Evolutionary conservation across 495 filamentous ascomycete species (phyloP).

Genomic region (Staphylotrichum longicolle): DNA sequence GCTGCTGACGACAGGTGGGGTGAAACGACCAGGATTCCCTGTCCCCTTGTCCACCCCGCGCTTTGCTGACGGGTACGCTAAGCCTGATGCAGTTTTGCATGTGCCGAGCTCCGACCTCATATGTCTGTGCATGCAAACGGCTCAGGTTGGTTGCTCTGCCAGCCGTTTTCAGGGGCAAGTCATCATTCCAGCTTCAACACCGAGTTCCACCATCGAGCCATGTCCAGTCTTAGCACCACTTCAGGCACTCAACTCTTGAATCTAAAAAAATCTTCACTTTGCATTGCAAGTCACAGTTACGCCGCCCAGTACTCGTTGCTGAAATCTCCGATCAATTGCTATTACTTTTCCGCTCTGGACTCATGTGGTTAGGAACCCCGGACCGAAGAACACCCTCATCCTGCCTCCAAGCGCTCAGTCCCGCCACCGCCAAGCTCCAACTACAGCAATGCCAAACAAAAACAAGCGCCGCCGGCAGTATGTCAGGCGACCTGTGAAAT

Average conservation of each 20-base stretch:
- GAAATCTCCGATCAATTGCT: constrained; percentile 6
- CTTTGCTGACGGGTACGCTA: background rate
- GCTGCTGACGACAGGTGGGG: constrained; percentile 4
- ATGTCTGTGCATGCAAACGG: background rate
- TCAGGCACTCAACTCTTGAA: no score
- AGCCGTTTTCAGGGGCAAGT: background rate
- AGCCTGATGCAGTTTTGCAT: background rate
- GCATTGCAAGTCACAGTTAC: background rate
- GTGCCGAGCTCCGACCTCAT: background rate
- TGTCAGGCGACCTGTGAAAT: constrained; percentile 23
- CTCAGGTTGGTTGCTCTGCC: background rate
- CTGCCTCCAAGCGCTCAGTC: background rate
- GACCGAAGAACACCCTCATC: background rate
- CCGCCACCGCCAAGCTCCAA: constrained; percentile 10
- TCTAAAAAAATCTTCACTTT: background rate
- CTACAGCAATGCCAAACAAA: constrained; percentile 4
- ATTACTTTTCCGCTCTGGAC: constrained; percentile 8
- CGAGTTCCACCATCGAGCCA: no score
- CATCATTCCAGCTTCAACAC: background rate
- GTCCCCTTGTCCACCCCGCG: no score
- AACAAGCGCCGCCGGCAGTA: constrained; percentile 20
- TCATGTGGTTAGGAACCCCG: constrained; percentile 13
- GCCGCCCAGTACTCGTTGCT: background rate
- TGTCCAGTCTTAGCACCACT: no score
- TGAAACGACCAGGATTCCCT: background rate